Percentiles rank a stretch among this genome's conserved stretches.
Evolutionary conservation across 768 basidiomycete species (phyloP).

Genomic region (Solioccasus polychromus): DNA sequence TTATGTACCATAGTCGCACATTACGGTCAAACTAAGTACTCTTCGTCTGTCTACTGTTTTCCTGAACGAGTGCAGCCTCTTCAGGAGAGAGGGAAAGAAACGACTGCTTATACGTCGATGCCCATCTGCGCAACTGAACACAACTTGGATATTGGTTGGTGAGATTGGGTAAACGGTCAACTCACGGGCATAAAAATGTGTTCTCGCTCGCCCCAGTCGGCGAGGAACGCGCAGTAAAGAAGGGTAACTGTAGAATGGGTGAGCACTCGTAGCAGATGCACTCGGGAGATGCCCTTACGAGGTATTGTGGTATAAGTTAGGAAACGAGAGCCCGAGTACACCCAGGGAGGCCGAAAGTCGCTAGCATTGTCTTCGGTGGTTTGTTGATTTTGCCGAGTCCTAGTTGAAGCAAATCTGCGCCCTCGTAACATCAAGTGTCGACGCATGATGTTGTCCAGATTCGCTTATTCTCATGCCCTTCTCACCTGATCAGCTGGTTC

Average conservation of each 20-base stretch:
- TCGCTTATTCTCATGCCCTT: neutral
- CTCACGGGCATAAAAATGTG: slow-evolving; percentile 69
- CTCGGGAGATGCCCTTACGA: slow-evolving; percentile 34
- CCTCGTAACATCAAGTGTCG: slow-evolving; percentile 2
- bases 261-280: neutral
- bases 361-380: slow-evolving; percentile 15
- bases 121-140: slow-evolving; percentile 58
- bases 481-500: neutral
- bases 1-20: slow-evolving; percentile 35
- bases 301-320: slow-evolving; percentile 56
- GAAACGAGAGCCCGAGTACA: slow-evolving; percentile 50
- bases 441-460: slow-evolving; percentile 10
- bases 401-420: slow-evolving; percentile 16
- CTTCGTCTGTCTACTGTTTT: slow-evolving; percentile 3
- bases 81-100: slow-evolving; percentile 60
- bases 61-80: slow-evolving; percentile 37
- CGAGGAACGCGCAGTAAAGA: slow-evolving; percentile 57
- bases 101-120: slow-evolving; percentile 42
- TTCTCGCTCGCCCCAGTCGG: slow-evolving; percentile 68
- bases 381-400: slow-evolving; percentile 6
- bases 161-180: slow-evolving; percentile 10
- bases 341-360: slow-evolving; percentile 62
- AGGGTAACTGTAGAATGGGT: slow-evolving; percentile 40
- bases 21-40: neutral
- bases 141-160: neutral